Evolutionary conservation across 805 yeast genomes (phyloP).

Genomic region (Pichia exigua): DNA sequence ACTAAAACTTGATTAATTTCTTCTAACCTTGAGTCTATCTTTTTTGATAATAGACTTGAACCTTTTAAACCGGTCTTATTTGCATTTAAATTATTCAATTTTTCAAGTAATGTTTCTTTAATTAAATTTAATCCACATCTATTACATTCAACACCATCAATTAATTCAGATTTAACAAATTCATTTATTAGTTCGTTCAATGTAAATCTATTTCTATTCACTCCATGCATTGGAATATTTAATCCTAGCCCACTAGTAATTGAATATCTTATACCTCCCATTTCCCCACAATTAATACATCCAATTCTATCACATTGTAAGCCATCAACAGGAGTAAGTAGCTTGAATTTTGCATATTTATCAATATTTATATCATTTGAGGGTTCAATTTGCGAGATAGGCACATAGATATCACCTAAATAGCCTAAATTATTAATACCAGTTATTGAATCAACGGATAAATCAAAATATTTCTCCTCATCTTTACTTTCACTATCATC

Average conservation of each 20-base stretch:
- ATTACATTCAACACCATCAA: conserved; percentile 91
- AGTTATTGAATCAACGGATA: conserved; percentile 25
- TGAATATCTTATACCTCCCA: conserved; percentile 83
- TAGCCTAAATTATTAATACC: conserved; percentile 43
- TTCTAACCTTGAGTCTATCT: conserved; percentile 38
- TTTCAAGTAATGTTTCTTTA: conserved; percentile 38
- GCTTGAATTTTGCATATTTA: conserved; percentile 43
- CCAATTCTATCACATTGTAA: conserved; percentile 83
- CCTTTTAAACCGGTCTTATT: conserved; percentile 9
- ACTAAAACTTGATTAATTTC: conserved; percentile 46
- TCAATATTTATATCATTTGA: conserved; percentile 38
- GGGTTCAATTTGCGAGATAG: conserved; percentile 73
- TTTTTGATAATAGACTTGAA: conserved; percentile 16
- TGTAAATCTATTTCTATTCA: conserved; percentile 33
- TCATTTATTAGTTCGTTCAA: conserved; percentile 49
- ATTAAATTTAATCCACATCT: conserved; percentile 75
- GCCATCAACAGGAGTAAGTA: conserved; percentile 90
- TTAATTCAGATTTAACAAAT: conserved; percentile 75
- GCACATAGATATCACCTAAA: conserved; percentile 61
- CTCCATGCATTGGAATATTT: conserved; percentile 44
- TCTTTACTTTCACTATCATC: conserved; percentile 14
- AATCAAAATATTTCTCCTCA: conserved; percentile 20
- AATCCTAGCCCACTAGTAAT: conserved; percentile 68
- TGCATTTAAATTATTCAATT: conserved; percentile 21
- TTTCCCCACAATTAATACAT: conserved; percentile 85